These are phyloP conservation scores for Stylonectria norvegica DNA, from an alignment of 2,329 filamentous ascomycete genomes.

Conservation along the genomic window DNA sequence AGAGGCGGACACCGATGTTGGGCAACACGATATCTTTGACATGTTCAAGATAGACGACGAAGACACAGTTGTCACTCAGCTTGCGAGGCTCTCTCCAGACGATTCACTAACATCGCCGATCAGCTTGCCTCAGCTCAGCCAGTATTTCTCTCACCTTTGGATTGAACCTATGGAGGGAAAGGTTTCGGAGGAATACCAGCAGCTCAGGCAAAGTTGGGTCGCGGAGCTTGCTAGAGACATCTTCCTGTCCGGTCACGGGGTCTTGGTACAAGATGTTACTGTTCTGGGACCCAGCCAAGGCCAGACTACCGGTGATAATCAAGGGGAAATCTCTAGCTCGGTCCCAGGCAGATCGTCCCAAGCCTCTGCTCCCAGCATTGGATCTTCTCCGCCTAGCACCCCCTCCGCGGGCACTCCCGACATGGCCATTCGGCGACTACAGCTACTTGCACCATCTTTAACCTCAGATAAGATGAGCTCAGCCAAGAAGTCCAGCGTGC, in stretches of 20 bases:
- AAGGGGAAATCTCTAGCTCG: conserved; percentile 13
- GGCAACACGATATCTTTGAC: conserved; percentile 28
- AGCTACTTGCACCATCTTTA: conserved; percentile 33
- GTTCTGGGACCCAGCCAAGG: conserved; percentile 25
- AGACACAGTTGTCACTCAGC: conserved; percentile 28
- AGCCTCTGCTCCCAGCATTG: conserved; percentile 15
- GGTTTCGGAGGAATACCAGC: conserved; percentile 24
- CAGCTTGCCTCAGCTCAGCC: conserved; percentile 27
- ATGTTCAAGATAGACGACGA: conserved; percentile 27
- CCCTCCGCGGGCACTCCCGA: conserved; percentile 18
- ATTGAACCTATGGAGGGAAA: conserved; percentile 24
- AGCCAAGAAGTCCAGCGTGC: conserved; percentile 28
- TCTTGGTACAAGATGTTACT: conserved; percentile 33
- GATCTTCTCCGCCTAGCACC: conserved; percentile 19
- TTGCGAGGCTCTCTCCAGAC: conserved; percentile 23
- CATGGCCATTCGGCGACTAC: conserved; percentile 33
- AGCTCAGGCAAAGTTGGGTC: conserved; percentile 26
- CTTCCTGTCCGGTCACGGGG: conserved; percentile 34
- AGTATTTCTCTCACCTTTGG: conserved; percentile 32
- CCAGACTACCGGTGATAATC: conserved; percentile 6
- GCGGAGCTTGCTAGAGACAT: conserved; percentile 32
- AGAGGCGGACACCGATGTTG: conserved; percentile 15
- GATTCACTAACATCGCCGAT: conserved; percentile 25
- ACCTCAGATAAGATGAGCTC: conserved; percentile 23
- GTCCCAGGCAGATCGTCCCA: conserved; percentile 26